A percentile compares a stretch with the other conserved stretches of the same genome.
phyloP scores from a whole-genome alignment of 192 early-diverging fungal species.

The Podochytrium sp. region DNA sequence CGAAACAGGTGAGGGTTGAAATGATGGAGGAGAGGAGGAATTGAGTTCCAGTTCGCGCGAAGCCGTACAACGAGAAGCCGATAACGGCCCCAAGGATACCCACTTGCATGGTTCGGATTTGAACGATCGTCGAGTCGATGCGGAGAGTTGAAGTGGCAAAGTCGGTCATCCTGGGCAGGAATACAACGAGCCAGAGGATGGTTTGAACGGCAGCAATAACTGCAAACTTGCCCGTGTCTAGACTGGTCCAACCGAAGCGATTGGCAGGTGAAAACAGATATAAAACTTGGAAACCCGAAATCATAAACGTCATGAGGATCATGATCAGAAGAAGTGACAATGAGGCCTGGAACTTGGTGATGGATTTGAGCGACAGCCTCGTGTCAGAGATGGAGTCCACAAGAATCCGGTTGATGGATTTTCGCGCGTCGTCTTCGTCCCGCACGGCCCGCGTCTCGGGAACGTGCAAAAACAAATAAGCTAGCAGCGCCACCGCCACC shows the following conservation, averaged over 20 bases:
- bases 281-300: neutral
- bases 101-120: constrained; percentile 6
- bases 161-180: neutral
- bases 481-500: neutral
- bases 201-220: neutral
- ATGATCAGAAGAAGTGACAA: neutral
- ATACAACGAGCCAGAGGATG: constrained; percentile 5
- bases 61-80: neutral
- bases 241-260: neutral
- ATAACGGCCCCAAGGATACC: neutral
- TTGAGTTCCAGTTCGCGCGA: neutral
- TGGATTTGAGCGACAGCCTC: neutral
- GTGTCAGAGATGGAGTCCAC: neutral
- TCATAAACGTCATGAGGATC: neutral
- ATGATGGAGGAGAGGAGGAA: neutral
- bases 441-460: neutral
- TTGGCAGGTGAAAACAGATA: constrained; percentile 2
- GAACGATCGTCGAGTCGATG: neutral
- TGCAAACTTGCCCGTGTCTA: constrained; percentile 11
- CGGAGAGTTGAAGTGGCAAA: neutral
- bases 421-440: neutral
- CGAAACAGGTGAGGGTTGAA: constrained; percentile 1
- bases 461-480: neutral
- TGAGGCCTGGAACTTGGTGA: neutral
- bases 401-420: neutral